Evolutionary conservation across 2,329 filamentous ascomycete species (phyloP), one percentile per base, ranked within the genome.

Genomic region (Ophiostoma tasmaniense): DNA sequence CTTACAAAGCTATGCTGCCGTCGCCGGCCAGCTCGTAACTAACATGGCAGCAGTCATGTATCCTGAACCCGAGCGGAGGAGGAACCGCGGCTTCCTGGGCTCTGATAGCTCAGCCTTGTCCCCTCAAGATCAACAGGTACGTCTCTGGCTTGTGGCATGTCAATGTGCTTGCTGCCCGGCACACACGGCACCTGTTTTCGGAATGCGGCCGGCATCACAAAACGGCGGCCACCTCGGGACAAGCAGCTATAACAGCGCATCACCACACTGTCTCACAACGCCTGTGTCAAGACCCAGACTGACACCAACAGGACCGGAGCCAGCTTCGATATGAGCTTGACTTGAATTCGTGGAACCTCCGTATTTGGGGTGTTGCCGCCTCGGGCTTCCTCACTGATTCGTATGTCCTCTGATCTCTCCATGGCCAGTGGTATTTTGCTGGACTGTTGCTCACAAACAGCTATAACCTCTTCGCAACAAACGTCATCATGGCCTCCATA

Each of bases 401-500:
- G 81, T 84, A 75, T 68, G 81, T 17, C n/a, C 68, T 25, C n/a
- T 13, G 2, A 25, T 10, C 13, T 25, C 25, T 30, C 25, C 2
- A n/a, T 45, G 6, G 17, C 42, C 17, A 17, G 20, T 20, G 5
- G 4, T 17, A 20, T 25, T 13, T 22, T 65, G 37, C 22, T 22
- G 7, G 7, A 25, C 50, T 25, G 14, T 45, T 28, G 10, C 39
- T 30, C 42, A 30, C n/a, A 33, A 2, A 10, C 70, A 84, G 82
- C 71, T 84, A 85, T 70, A 85, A 85, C 69, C 79, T 85, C 28
- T 85, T 85, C 71, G 83, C 83, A 14, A 84, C 80, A 70, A 85
- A 85, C 71, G 83, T 84, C 67, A 84, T 85, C 66, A 77, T 82
- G n/a, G 80, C 83, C 7, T 83, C 82, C 14, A 78, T 85, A 66